These are phyloP conservation scores for Kluyveromyces nonfermentans DNA, from an alignment of 805 yeast genomes.

Conservation along the genomic window DNA sequence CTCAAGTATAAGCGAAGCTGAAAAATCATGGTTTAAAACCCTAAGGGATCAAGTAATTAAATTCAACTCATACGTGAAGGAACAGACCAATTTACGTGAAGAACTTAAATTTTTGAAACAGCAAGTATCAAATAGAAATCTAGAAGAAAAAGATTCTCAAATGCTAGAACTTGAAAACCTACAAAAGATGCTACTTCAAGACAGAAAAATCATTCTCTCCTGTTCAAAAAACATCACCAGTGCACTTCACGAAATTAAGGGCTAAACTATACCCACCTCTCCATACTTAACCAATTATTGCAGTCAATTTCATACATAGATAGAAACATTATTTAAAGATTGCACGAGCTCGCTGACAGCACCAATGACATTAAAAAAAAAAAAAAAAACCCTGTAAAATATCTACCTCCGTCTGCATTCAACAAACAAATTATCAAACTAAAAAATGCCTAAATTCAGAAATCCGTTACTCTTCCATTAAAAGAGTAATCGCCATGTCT, in stretches of 20 bases:
- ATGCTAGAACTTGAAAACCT: slow-evolving; percentile 10
- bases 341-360: too few species aligned
- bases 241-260: neutral
- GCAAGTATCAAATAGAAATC: slow-evolving; percentile 17
- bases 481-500: slow-evolving; percentile 88
- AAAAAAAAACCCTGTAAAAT: neutral
- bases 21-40: slow-evolving; percentile 39
- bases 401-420: neutral
- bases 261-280: neutral
- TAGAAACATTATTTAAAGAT: too few species aligned
- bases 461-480: slow-evolving; percentile 94
- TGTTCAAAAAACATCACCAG: slow-evolving; percentile 12
- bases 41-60: slow-evolving; percentile 26
- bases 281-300: neutral
- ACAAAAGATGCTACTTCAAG: slow-evolving; percentile 25
- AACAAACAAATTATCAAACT: neutral
- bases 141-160: slow-evolving; percentile 1
- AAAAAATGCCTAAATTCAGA: slow-evolving; percentile 31
- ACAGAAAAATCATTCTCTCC: slow-evolving; percentile 24
- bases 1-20: slow-evolving; percentile 32
- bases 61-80: slow-evolving; percentile 27
- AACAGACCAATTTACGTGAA: slow-evolving; percentile 19
- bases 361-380: neutral
- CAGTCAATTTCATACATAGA: neutral
- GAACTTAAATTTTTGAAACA: slow-evolving; percentile 23